Evolutionary conservation across 495 filamentous ascomycete genomes (phyloP), one percentile per base, ranked within the genome.

Genomic region (Cudoniella acicularis): DNA sequence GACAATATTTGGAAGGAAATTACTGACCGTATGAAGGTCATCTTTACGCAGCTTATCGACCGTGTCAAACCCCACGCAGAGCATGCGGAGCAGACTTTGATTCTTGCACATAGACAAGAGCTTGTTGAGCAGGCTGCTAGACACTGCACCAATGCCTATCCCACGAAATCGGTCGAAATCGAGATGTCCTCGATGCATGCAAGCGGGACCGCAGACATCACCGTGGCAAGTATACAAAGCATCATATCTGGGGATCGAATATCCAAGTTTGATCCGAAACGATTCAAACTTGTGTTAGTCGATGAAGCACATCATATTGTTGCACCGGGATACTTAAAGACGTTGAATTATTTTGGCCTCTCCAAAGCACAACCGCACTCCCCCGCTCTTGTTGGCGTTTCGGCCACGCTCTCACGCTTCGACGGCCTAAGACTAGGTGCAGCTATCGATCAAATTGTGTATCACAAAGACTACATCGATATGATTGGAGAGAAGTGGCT

Each of bases 241-340:
- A 82, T 99, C 46, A 80, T 77, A 0, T 92, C 87, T 2, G 77
- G 81, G 16, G 84, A 91, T 48, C 80, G 94, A 24, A 78, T 97
- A 13, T 50, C 65, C 27, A 97, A 96, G 62, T 98, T 91, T 64
- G 84, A 96, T 58, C 89, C 92, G 0, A 70, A 59, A 1, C 72
- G 72, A 20, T 97, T 93, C 77, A 99, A 99, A 69, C 82, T 99
- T 0, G 73, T 99, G 1, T 79, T 99, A 13, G 93, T 99, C 6
- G 94, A 99, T 64, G 94, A 99, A 69, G 93, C 91, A n/a, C 94
- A 99, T 73, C 94, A 98, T 72, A 96, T 98, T 50, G 92, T 96
- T 27, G 88, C 93, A 3, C 76, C 81, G 8, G 80, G 82, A 30
- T 99, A 97, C 67, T 75, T 93, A 59, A 78, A 75, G 25, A 79